Evolutionary conservation across 805 yeast genomes (phyloP).

Genomic region (Suhomyces prunicola): DNA sequence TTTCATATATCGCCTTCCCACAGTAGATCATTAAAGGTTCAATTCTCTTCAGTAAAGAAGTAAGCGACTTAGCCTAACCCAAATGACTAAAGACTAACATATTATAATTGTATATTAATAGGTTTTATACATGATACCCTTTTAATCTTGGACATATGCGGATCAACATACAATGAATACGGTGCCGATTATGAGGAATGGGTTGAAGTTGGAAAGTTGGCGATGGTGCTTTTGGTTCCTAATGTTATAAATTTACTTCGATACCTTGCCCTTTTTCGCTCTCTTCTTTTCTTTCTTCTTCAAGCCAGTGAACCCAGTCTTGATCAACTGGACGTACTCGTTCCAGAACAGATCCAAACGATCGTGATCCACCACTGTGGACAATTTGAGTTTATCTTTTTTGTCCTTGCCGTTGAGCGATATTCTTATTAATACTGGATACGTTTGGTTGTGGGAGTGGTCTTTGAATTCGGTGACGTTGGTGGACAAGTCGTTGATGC

Average conservation of each 20-base stretch:
- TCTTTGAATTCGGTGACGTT: conserved; percentile 24
- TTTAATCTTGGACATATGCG: background rate
- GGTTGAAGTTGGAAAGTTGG: too few species aligned
- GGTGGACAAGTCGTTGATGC: conserved; percentile 30
- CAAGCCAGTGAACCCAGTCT: conserved; percentile 70
- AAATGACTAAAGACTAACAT: background rate
- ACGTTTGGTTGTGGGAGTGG: conserved; percentile 31
- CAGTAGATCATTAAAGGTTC: background rate
- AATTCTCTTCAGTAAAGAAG: too few species aligned
- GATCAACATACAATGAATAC: background rate
- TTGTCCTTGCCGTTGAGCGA: conserved; percentile 54
- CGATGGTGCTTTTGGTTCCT: background rate
- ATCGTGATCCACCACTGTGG: conserved; percentile 67
- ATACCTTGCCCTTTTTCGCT: conserved; percentile 49
- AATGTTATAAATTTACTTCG: background rate
- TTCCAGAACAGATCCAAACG: conserved; percentile 73
- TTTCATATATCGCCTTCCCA: background rate
- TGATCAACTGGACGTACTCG: conserved; percentile 66
- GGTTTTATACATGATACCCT: background rate
- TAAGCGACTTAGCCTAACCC: background rate
- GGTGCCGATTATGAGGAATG: background rate
- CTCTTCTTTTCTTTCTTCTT: conserved; percentile 80
- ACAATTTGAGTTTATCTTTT: conserved; percentile 52
- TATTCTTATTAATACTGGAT: conserved; percentile 67
- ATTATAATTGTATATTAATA: background rate